Percentiles rank a stretch among this genome's conserved stretches.
phyloP scores from a whole-genome alignment of 371 early-diverging fungal species.

The Mucor ambiguus region DNA sequence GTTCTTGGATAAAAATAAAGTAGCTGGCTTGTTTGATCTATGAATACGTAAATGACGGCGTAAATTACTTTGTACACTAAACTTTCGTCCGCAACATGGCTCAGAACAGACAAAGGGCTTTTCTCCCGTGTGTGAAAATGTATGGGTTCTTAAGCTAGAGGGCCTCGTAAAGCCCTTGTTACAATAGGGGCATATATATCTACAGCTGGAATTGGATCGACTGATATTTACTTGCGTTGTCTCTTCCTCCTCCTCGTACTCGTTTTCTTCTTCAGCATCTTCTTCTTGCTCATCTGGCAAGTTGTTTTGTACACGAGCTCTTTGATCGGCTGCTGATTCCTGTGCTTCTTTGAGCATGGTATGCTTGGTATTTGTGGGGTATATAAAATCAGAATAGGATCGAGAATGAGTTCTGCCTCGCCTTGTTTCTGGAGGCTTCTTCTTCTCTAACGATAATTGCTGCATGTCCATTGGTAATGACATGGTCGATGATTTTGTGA shows the following conservation, averaged over 20 bases:
- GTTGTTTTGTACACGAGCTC: neutral
- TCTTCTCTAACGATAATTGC: conserved; percentile 6
- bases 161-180: conserved; percentile 73
- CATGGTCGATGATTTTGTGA: neutral
- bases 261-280: neutral
- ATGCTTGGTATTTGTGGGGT: conserved; percentile 23
- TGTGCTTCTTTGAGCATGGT: conserved; percentile 4
- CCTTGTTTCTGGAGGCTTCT: neutral
- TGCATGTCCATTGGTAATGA: conserved; percentile 18
- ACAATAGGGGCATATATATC: conserved; percentile 68
- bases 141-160: conserved; percentile 66
- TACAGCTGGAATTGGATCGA: neutral
- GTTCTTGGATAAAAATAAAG: conserved; percentile 11
- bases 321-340: neutral
- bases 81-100: conserved; percentile 64
- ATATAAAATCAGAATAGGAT: conserved; percentile 48
- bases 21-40: conserved; percentile 25
- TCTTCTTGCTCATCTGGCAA: neutral
- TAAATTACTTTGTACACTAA: conserved; percentile 78
- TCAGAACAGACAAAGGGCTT: conserved; percentile 67
- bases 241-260: neutral
- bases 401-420: conserved; percentile 40
- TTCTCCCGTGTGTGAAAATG: conserved; percentile 77
- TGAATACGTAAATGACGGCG: conserved; percentile 65
- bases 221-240: neutral